Base-by-base conservation (phyloP, 768 basidiomycete genomes). In the Mycena olivaceomarginata region DNA sequence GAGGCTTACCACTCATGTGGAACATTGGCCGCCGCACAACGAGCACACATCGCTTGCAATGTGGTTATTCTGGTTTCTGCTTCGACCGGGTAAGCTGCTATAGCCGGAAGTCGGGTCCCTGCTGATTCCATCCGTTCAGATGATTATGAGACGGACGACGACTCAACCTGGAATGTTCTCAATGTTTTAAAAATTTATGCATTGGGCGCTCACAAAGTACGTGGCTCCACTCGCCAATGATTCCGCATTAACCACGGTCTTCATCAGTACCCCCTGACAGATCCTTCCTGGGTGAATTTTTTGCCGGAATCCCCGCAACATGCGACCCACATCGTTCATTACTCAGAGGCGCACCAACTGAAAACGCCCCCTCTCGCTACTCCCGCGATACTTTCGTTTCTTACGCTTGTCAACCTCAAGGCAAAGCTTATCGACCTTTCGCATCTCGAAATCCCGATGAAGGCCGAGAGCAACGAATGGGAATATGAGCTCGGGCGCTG, bases 31-130 rank as follows among this genome's bases (percentile, higher is more conserved):
- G 0, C 81, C 85, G 48, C 90, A 92, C 65, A 87, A 89, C 70
- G 87, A 87, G 76, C 85, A 87, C 22, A 90, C 89, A 60, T 87
- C 93, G 4, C 82, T 95, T 62, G 94, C 92, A 4, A 93, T 95
- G 91, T 96, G 94, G 95, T 81, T 96, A 20, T 91, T 94, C 80
- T 96, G 95, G 94, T 91, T 94, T 78, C 84, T 96, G 48, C 82
- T 95, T 18, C 87, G 86, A 31, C 90, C 91, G 74, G 90, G 95
- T 94, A 77, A 79, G 93, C 85, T 41, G 41, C 39, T 73, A 7
- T 64, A 37, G 12, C 31, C 40, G 2, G 41, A 37, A 56, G 39
- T 76, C 43, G 39, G 18, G 41, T 63, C 53, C 62, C 31, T 66
- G 48, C 56, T 77, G 62, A 73, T 39, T 4, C 4, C 57, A 65